Base-by-base conservation (phyloP, 192 early-diverging fungal genomes). In the Podila minutissima region DNA sequence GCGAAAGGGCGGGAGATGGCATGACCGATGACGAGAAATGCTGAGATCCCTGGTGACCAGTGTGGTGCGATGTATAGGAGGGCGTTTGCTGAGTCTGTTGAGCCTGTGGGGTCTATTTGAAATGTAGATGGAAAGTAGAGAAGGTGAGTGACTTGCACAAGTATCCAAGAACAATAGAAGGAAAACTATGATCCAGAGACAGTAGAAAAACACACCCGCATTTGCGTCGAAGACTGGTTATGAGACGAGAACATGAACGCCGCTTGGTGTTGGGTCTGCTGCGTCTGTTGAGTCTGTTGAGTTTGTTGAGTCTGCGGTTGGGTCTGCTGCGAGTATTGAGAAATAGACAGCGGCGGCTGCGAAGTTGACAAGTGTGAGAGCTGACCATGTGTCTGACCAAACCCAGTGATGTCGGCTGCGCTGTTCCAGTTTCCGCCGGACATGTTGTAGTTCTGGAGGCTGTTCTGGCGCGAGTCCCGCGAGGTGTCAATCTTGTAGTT, bases 301-400 rank as follows among this genome's bases (percentile, higher is more conserved):
- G 24, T 22, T 32, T 61, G 59, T 15, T 61, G 59, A 11, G 24
- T 22, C 28, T 61, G 59, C 13, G 26, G 59, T 61, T 61, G 59
- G 12, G 26, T 19, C 59, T 66, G 77, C 49, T 69, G 71, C 33
- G 71, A 81, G 37, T 81, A 76, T n/a, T 76, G 77, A 7, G 70
- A 69, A 11, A 73, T 57, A 15, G 76, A 59, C 2, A 81, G 38
- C 26, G 76, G 72, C 5, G 76, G 38, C 55, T 81, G 76, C 13
- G 76, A 68, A 13, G 70, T 60, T 2, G 76, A 64, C 41, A 81
- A 68, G 48, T 81, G 77, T 2, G 74, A 77, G 19, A 81, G 61
- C 62, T 81, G 77, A 11, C 67, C 67, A 62, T 81, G 77, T 20
- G 77, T 53, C 38, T 81, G 77, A 5, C 66, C 71, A 53, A 81